These are phyloP conservation scores for Trichoderma endophyticum DNA, from an alignment of 2,329 filamentous ascomycete species.

Conservation along the genomic window DNA sequence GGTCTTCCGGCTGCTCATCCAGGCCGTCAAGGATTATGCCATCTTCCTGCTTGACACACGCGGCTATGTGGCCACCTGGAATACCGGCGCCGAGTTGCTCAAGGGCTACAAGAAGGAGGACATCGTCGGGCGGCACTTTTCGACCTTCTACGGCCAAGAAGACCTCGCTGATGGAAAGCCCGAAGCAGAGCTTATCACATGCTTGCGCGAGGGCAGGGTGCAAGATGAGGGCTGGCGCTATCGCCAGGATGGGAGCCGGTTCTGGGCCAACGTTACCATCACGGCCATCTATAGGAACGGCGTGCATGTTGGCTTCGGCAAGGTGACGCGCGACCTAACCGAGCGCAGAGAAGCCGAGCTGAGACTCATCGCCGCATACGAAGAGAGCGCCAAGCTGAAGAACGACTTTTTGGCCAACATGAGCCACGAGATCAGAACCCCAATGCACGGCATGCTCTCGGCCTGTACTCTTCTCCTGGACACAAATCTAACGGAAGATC, in stretches of 20 bases:
- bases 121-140: conserved; percentile 57
- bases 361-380: conserved; percentile 54
- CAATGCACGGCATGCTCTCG: conserved; percentile 61
- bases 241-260: conserved; percentile 54
- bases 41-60: conserved; percentile 59
- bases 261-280: conserved; percentile 61
- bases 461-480: conserved; percentile 57
- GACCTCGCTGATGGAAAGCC: conserved; percentile 50
- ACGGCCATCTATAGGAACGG: conserved; percentile 52
- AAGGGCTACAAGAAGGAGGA: conserved; percentile 55
- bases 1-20: conserved; percentile 58
- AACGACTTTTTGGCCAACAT: conserved; percentile 62
- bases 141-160: conserved; percentile 52
- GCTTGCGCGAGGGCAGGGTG: conserved; percentile 52
- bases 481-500: conserved; percentile 49
- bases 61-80: conserved; percentile 58
- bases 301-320: conserved; percentile 55
- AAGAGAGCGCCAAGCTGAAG: conserved; percentile 61
- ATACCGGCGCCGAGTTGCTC: conserved; percentile 51
- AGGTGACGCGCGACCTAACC: conserved; percentile 56
- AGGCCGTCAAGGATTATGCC: conserved; percentile 60
- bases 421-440: conserved; percentile 62
- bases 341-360: conserved; percentile 53
- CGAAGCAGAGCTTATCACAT: conserved; percentile 48
- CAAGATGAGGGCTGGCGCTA: conserved; percentile 61